Percentiles rank a stretch among this genome's conserved stretches.
phyloP scores from a whole-genome alignment of 176 grass and related monocot genomes.

The Microstegium vimineum region DNA sequence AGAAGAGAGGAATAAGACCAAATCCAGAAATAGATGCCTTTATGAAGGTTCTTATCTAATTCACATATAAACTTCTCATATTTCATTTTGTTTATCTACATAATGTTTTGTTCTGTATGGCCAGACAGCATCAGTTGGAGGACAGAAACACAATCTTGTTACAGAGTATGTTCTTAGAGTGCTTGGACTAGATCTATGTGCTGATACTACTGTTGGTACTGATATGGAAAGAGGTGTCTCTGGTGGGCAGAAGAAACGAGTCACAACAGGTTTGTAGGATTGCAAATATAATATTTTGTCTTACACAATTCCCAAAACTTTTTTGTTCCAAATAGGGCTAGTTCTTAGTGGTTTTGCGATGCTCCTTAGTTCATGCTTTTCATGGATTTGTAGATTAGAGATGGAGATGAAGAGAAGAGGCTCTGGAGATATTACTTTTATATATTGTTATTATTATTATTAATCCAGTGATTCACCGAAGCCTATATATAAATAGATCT shows the following conservation, averaged over 20 bases:
- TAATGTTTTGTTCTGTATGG: conserved; percentile 2
- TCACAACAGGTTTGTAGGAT: conserved; percentile 56
- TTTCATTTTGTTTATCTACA: neutral
- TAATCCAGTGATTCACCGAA: neutral
- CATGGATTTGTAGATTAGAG: neutral
- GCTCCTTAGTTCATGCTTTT: neutral
- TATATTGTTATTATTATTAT: neutral
- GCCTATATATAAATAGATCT: neutral
- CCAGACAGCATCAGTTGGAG: conserved; percentile 54
- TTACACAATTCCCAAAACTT: neutral
- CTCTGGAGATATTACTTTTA: neutral
- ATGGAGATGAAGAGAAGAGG: neutral
- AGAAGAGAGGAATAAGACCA: conserved; percentile 45
- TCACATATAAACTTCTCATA: neutral
- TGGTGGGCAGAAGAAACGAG: conserved; percentile 76
- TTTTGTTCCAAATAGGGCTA: neutral
- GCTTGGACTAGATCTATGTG: conserved; percentile 68
- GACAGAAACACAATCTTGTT: conserved; percentile 51
- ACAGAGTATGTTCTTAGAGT: conserved; percentile 66
- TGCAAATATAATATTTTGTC: neutral
- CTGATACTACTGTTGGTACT: conserved; percentile 66
- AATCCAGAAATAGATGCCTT: conserved; percentile 80
- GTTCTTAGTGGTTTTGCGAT: neutral
- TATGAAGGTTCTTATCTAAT: conserved; percentile 58
- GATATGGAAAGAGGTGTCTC: conserved; percentile 86